Percentiles rank a stretch among this genome's conserved stretches.
Conservation (phyloP, 352 stramenopile genomes). For the Phytophthora europaea region DNA sequence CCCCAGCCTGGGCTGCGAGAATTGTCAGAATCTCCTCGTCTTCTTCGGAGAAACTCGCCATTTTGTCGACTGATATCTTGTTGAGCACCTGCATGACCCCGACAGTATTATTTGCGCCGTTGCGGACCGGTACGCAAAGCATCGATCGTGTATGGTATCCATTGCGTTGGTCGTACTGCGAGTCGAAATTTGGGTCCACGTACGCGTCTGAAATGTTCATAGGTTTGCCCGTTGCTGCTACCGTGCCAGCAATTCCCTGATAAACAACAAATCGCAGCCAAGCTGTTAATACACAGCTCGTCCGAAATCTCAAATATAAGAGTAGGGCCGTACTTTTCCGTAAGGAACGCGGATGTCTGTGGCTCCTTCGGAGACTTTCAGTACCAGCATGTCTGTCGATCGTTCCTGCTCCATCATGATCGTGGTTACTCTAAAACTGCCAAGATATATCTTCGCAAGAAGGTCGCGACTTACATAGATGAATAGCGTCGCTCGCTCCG, state of each 20-base stretch:
- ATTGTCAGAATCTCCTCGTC: constrained; percentile 93
- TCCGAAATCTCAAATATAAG: neutral
- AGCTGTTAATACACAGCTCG: neutral
- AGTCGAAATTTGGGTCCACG: constrained; percentile 94
- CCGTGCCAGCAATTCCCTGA: constrained; percentile 90
- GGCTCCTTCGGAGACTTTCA: constrained; percentile 89
- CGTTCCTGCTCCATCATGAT: constrained; percentile 54
- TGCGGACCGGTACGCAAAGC: constrained; percentile 92
- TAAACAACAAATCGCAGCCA: neutral
- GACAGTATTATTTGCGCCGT: constrained; percentile 82
- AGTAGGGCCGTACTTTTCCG: constrained; percentile 60
- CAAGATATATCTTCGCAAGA: neutral
- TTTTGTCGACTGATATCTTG: constrained; percentile 69
- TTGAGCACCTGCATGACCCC: constrained; percentile 94
- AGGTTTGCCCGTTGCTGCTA: constrained; percentile 79
- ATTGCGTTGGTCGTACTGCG: constrained; percentile 91
- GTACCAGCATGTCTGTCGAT: constrained; percentile 79
- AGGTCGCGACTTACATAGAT: constrained; percentile 63
- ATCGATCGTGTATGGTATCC: constrained; percentile 94
- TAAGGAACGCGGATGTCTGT: constrained; percentile 88
- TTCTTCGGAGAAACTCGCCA: constrained; percentile 76
- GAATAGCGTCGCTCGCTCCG: constrained; percentile 92
- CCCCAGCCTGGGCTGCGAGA: constrained; percentile 85
- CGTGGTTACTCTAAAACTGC: neutral
- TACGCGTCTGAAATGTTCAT: constrained; percentile 96